These are phyloP conservation scores for Globisporangium ultimum DNA, from an alignment of 352 stramenopile species.

Conservation along the genomic window DNA sequence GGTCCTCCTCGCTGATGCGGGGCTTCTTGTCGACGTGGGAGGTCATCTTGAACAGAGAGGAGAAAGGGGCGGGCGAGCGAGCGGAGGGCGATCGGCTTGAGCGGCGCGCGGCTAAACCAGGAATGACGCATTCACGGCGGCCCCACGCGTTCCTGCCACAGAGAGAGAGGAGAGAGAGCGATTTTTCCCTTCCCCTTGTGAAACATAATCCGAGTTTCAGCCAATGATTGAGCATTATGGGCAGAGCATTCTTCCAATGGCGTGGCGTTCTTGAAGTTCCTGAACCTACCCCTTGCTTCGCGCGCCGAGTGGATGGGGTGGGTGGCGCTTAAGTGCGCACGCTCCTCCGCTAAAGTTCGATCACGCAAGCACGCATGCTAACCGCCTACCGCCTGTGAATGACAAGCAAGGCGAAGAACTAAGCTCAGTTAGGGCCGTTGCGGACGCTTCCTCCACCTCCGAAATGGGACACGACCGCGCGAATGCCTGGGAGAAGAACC, in stretches of 20 bases:
- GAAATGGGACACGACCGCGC: too few species aligned
- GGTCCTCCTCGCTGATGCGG: constrained; percentile 74
- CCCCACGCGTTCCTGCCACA: neutral
- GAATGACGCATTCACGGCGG: constrained; percentile 22
- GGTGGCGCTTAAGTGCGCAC: neutral
- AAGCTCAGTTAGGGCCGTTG: too few species aligned
- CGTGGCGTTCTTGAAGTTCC: neutral
- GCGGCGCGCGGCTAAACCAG: constrained; percentile 31
- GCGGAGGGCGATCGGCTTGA: constrained; percentile 20
- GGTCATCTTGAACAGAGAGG: constrained; percentile 33
- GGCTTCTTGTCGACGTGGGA: constrained; percentile 83
- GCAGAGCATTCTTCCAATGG: constrained; percentile 9
- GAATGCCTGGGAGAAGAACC: too few species aligned
- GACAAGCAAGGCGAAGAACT: too few species aligned
- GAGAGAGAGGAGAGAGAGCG: neutral
- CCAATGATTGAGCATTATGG: neutral
- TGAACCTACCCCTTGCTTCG: neutral
- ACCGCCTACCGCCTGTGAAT: too few species aligned
- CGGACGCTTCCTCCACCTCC: too few species aligned
- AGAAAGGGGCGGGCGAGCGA: neutral
- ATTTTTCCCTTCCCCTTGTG: neutral
- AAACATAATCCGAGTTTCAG: neutral
- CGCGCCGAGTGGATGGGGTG: neutral
- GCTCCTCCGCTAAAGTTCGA: neutral
- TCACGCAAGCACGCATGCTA: neutral